Base-by-base conservation (phyloP, 2,329 filamentous ascomycete species). In the Alternaria arborescens region DNA sequence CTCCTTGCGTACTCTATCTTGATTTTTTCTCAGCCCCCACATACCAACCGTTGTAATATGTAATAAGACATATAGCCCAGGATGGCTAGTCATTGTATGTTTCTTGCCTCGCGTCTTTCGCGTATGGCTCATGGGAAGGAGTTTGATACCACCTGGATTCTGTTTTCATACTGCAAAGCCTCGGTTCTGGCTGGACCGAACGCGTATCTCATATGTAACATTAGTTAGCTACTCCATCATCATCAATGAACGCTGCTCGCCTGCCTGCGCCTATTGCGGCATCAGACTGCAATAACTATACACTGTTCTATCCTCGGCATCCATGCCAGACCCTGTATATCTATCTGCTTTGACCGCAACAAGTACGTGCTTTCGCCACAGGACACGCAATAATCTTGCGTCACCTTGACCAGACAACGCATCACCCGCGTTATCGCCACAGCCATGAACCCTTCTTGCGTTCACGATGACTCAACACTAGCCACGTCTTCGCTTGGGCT, bases 21-120 rank as follows among this genome's bases (percentile, higher is more conserved):
- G 24, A 42, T n/a, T 43, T 51, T 55, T 55, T 32, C 18, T 24
- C 12, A 16, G 20, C 30, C 20, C 8, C 22, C 8, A 34, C 28
- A 30, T 22, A 50, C 46, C 20, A 50, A 14, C 14, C 14, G 46
- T 50, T 50, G 46, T 50, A 50, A 50, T 50, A 50, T 50, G 32
- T 50, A 38, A 56, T 30, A 50, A 22, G 44, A 41, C 54, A 41
- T 32, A 46, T 32, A 46, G 53, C 54, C 54, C 54, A 14, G 54
- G 54, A 50, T 51, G 54, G 54, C 54, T 22, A 42, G 54, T 42
- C 54, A 41, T 40, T 43, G 44, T 56, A 56, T 26, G 16, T 46
- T 47, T 47, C 30, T 43, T 55, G 26, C 30, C 44, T 48, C n/a
- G 30, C 22, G 18, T 38, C 36, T 10, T 20, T 36, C 46, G 46